Evolutionary conservation across 352 stramenopile species (phyloP).

Genomic region (Globisporangium cederbergense): DNA sequence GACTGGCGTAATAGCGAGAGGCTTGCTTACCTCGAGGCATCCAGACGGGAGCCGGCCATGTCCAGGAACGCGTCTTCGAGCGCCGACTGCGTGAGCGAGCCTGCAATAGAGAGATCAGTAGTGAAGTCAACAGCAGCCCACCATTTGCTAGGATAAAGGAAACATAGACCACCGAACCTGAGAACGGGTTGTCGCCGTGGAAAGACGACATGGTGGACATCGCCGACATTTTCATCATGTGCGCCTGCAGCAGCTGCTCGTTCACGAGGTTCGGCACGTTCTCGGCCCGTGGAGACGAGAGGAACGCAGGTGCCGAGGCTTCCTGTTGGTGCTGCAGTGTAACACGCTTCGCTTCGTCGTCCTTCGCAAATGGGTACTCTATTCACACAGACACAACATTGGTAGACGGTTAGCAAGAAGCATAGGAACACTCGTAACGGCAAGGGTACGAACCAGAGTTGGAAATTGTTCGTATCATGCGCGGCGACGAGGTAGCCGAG

Average conservation of each 20-base stretch:
- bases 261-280: slow-evolving; percentile 9
- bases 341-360: slow-evolving; percentile 37
- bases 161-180: slow-evolving; percentile 12
- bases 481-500: slow-evolving; percentile 38
- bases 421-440: neutral
- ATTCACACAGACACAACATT: neutral
- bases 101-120: slow-evolving; percentile 8
- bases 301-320: slow-evolving; percentile 15
- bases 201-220: slow-evolving; percentile 59
- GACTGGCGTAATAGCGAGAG: neutral
- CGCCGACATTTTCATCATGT: slow-evolving; percentile 48
- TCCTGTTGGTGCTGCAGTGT: slow-evolving; percentile 4
- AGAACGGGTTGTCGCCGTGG: slow-evolving; percentile 56
- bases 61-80: slow-evolving; percentile 84
- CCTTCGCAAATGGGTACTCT: slow-evolving; percentile 72
- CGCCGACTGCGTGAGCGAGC: slow-evolving; percentile 75
- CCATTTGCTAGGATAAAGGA: neutral
- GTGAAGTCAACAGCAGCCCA: neutral
- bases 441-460: slow-evolving; percentile 38
- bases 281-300: slow-evolving; percentile 11
- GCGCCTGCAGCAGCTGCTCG: slow-evolving; percentile 32
- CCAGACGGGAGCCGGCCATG: slow-evolving; percentile 74
- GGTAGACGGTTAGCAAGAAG: neutral
- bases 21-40: slow-evolving; percentile 48
- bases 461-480: slow-evolving; percentile 59